Evolutionary conservation across 2,329 filamentous ascomycete species (phyloP).

Genomic region (Fusarium pseudoanthophilum): DNA sequence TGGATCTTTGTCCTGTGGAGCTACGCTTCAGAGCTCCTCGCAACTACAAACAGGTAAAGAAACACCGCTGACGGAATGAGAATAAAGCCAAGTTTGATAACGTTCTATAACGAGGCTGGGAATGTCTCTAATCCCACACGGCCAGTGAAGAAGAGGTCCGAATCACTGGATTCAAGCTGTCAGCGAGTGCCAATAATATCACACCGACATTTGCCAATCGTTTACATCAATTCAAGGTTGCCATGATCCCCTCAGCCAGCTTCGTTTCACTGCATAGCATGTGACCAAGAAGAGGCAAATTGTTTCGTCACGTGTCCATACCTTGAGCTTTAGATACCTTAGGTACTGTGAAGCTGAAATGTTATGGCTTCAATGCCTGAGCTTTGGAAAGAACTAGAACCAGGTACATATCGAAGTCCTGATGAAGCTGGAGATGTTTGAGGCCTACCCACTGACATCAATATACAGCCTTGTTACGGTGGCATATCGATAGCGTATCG

Average conservation of each 20-base stretch:
- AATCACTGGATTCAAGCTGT: slow-evolving; percentile 29
- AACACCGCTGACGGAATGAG: neutral
- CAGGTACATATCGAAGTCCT: neutral
- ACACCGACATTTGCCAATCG: slow-evolving; percentile 44
- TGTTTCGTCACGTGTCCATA: slow-evolving; percentile 30
- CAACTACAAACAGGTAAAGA: neutral
- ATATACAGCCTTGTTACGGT: slow-evolving; percentile 13
- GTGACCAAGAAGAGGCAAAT: slow-evolving; percentile 30
- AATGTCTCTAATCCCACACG: slow-evolving; percentile 21
- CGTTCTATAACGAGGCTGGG: slow-evolving; percentile 30
- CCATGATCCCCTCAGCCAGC: neutral
- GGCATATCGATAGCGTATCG: slow-evolving; percentile 29
- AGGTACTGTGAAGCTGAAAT: neutral
- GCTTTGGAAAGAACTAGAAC: neutral
- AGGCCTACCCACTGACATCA: slow-evolving; percentile 13
- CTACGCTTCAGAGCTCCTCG: neutral
- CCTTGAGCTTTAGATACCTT: neutral
- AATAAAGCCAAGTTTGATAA: slow-evolving; percentile 9
- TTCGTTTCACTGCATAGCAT: slow-evolving; percentile 25
- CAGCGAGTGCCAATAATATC: slow-evolving; percentile 27
- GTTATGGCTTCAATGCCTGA: neutral
- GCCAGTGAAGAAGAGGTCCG: slow-evolving; percentile 27
- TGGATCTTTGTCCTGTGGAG: slow-evolving; percentile 24
- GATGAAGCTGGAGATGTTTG: slow-evolving; percentile 5
- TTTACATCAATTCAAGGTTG: slow-evolving; percentile 27